phyloP scores from a whole-genome alignment of 2,329 filamentous ascomycete genomes.

The Exserohilum rostratum region DNA sequence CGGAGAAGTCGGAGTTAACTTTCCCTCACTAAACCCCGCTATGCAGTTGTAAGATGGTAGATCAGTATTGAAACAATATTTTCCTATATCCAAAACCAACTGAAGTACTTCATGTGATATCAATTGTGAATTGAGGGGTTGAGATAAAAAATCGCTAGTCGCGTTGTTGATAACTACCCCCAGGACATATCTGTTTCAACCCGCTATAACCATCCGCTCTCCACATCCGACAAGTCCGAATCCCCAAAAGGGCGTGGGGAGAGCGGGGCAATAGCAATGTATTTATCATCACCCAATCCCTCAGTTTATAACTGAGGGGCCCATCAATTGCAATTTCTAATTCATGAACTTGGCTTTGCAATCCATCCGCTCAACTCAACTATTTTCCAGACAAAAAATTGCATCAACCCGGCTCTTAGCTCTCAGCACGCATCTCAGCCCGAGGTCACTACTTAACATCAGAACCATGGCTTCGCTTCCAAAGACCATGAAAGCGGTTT shows the following conservation, averaged over 20 bases:
- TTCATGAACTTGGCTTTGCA: conserved; percentile 25
- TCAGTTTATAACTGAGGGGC: background rate
- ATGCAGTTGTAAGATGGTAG: no score
- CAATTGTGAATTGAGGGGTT: no score
- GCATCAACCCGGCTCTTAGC: conserved; percentile 26
- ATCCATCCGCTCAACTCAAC: conserved; percentile 14
- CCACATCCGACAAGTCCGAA: background rate
- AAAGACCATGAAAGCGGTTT: conserved; percentile 73
- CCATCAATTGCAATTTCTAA: background rate
- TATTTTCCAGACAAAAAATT: conserved; percentile 16
- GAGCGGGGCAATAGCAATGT: conserved; percentile 5
- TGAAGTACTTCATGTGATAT: no score
- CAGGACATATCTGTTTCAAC: no score
- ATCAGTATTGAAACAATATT: no score
- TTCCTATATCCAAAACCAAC: no score
- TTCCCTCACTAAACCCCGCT: no score
- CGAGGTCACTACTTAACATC: conserved; percentile 7
- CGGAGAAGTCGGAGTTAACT: no score
- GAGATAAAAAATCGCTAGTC: no score
- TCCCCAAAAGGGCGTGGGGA: background rate
- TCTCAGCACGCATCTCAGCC: conserved; percentile 22
- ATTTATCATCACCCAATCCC: conserved; percentile 12
- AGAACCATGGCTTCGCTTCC: conserved; percentile 60
- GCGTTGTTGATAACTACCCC: no score
- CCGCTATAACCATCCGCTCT: no score